Percentiles rank a stretch among this genome's conserved stretches.
These are phyloP conservation scores for Sisymbrium altissimum DNA, from an alignment of 345 rosid species.

Conservation along the genomic window DNA sequence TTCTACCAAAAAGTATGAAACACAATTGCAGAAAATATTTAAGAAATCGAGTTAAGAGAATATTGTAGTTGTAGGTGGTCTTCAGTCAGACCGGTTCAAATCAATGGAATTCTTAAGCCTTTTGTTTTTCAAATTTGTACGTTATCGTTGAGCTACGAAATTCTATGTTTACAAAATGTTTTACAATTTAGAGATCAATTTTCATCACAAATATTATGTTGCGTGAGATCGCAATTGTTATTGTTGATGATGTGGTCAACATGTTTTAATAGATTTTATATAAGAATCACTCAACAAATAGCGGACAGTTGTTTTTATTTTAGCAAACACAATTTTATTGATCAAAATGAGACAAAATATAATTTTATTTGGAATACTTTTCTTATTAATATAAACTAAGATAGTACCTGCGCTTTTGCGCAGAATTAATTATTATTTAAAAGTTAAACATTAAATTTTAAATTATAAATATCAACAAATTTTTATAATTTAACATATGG, in stretches of 20 bases:
- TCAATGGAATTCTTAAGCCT: background rate
- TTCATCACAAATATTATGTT: background rate
- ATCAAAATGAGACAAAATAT: background rate
- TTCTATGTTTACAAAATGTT: background rate
- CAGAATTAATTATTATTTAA: too few relatives aligned
- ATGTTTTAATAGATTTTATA: background rate
- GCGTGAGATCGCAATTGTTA: background rate
- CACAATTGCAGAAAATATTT: background rate
- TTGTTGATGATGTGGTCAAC: background rate
- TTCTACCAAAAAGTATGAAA: background rate
- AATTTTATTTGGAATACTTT: background rate
- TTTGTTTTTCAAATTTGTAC: background rate
- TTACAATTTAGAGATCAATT: background rate
- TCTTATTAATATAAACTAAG: background rate
- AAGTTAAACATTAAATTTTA: too few relatives aligned
- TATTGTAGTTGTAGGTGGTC: constrained; percentile 4
- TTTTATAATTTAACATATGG: too few relatives aligned
- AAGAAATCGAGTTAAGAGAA: background rate
- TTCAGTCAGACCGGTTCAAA: constrained; percentile 13
- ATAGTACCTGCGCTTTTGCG: too few relatives aligned
- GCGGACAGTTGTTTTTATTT: background rate
- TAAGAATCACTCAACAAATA: background rate
- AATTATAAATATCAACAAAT: too few relatives aligned
- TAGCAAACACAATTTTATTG: background rate
- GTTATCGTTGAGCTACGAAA: background rate